Conservation (phyloP, 2,329 filamentous ascomycete species). For the Kalaharituber pfeilii region DNA sequence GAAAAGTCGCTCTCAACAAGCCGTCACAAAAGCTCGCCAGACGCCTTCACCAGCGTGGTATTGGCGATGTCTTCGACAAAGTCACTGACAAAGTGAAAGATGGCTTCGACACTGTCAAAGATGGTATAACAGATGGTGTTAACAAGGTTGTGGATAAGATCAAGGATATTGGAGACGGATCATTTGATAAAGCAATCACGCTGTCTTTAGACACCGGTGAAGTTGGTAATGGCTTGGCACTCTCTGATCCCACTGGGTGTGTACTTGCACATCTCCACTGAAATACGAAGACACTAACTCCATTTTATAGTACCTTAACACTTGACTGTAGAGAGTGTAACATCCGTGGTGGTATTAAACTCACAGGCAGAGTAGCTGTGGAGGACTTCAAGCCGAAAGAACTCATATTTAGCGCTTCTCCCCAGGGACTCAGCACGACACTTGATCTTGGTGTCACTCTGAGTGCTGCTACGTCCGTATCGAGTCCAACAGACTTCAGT, state of each 20-base stretch:
- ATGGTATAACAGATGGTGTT: neutral
- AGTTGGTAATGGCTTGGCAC: constrained; percentile 12
- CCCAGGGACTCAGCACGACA: constrained; percentile 2
- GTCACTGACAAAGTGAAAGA: constrained; percentile 10
- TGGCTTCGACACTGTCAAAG: constrained; percentile 3
- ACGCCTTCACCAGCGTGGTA: too few relatives aligned
- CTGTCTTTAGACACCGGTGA: constrained; percentile 19
- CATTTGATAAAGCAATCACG: constrained; percentile 13
- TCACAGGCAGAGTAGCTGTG: constrained; percentile 21
- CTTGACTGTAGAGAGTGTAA: constrained; percentile 23
- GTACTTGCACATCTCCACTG: neutral
- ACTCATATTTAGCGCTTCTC: neutral
- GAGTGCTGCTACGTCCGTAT: constrained; percentile 13
- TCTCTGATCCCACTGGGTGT: constrained; percentile 17
- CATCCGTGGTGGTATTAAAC: constrained; percentile 20
- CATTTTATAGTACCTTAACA: constrained; percentile 7
- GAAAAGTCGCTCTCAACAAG: neutral
- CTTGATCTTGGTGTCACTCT: constrained; percentile 10
- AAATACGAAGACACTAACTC: constrained; percentile 1
- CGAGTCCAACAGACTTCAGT: constrained; percentile 4
- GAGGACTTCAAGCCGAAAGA: constrained; percentile 2
- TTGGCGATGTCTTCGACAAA: constrained; percentile 1
- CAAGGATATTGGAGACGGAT: neutral
- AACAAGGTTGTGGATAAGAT: neutral
- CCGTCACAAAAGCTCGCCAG: neutral